These are phyloP conservation scores for Hypoxylon sp. DNA, from an alignment of 2,329 filamentous ascomycete genomes.

Conservation along the genomic window DNA sequence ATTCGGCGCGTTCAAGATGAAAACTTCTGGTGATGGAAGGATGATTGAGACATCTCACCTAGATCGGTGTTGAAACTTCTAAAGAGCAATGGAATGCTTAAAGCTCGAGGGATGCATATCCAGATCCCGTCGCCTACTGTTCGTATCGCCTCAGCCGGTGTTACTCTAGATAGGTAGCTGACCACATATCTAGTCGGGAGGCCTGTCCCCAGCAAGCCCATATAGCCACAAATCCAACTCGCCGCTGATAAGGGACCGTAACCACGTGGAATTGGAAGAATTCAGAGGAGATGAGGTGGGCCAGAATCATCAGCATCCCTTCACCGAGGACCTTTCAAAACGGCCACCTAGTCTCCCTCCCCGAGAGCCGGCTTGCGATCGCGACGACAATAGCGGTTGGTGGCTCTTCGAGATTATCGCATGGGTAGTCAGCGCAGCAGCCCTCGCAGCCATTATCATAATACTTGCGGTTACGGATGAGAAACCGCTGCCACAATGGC, in stretches of 20 bases:
- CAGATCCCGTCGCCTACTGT: not conserved
- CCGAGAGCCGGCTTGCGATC: not conserved
- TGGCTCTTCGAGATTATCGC: slow-evolving; percentile 6
- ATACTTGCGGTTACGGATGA: slow-evolving; percentile 1
- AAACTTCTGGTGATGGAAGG: not conserved
- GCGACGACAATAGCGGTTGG: not conserved
- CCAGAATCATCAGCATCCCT: not conserved
- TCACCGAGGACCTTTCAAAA: not conserved
- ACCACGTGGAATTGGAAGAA: not conserved
- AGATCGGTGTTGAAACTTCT: not conserved
- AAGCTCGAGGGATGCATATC: slow-evolving; percentile 1
- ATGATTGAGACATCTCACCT: not conserved
- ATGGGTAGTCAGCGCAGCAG: not conserved
- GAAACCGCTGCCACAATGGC: slow-evolving; percentile 27
- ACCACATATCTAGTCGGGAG: not conserved
- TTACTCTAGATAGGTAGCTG: not conserved
- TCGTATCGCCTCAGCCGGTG: not conserved
- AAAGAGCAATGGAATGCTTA: not conserved
- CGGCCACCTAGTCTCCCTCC: not conserved
- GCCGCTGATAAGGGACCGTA: not conserved
- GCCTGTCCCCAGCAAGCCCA: not conserved
- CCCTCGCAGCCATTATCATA: not conserved
- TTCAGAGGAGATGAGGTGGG: not conserved
- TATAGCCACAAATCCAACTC: slow-evolving; percentile 4
- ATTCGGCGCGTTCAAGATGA: not conserved